Conservation (phyloP, 306 rosid genomes). For the Prunus kanzakura region DNA sequence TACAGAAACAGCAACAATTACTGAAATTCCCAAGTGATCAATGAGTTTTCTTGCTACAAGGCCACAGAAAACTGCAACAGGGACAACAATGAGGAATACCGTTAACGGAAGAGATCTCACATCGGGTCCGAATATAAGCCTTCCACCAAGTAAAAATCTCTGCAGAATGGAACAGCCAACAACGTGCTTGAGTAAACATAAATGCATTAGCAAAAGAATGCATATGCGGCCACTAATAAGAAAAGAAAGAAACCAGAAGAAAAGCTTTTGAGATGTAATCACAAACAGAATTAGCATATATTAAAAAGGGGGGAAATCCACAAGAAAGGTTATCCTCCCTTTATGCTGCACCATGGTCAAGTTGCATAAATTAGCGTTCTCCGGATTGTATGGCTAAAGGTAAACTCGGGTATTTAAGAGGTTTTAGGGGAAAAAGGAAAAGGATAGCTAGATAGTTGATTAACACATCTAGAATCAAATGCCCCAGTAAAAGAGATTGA, state of each 20-base stretch:
- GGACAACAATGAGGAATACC: constrained; percentile 23
- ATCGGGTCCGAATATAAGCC: constrained; percentile 42
- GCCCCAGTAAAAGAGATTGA: not conserved
- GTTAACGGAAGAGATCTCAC: constrained; percentile 33
- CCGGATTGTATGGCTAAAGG: too few relatives aligned
- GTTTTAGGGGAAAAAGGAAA: not conserved
- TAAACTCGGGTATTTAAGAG: not conserved
- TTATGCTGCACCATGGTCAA: not conserved
- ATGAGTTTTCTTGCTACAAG: constrained; percentile 32
- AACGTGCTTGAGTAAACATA: not conserved
- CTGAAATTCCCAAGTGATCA: constrained; percentile 30
- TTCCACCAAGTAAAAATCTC: constrained; percentile 35
- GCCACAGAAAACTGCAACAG: constrained; percentile 30
- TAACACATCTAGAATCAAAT: too few relatives aligned
- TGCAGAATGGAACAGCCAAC: constrained; percentile 19
- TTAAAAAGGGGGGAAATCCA: not conserved
- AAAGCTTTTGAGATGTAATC: not conserved
- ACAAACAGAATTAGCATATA: not conserved
- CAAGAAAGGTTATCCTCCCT: not conserved
- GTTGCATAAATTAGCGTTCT: not conserved
- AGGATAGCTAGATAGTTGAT: too few relatives aligned
- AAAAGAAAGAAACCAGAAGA: not conserved
- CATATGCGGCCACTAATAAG: not conserved
- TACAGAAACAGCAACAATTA: constrained; percentile 16
- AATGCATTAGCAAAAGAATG: not conserved